Percentiles rank a stretch among this genome's conserved stretches.
phyloP scores from a whole-genome alignment of 768 basidiomycete species.

The Xerocomellus intermedius region DNA sequence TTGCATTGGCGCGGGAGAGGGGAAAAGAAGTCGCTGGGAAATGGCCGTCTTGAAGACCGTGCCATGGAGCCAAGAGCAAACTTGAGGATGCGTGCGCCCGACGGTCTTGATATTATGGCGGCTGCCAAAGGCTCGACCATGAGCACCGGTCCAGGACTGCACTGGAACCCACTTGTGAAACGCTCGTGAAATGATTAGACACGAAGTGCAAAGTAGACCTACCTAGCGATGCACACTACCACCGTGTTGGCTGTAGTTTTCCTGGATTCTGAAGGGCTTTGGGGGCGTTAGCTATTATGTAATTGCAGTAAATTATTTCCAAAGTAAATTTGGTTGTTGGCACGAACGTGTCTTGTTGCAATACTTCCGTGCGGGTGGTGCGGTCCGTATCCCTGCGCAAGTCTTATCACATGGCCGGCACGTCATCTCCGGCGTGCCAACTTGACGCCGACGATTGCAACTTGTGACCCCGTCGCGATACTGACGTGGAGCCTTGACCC shows the following conservation, averaged over 20 bases:
- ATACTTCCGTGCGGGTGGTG: background rate
- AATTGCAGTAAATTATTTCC: constrained; percentile 9
- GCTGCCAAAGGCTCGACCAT: constrained; percentile 67
- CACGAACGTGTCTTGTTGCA: background rate
- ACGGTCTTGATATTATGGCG: constrained; percentile 43
- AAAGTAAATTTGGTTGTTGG: background rate
- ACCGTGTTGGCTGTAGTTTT: constrained; percentile 4
- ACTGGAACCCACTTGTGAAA: constrained; percentile 1
- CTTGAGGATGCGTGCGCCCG: constrained; percentile 27
- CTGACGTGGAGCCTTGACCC: background rate
- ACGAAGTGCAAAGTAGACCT: background rate
- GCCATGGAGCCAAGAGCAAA: constrained; percentile 30
- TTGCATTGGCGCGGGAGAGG: constrained; percentile 51
- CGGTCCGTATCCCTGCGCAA: background rate
- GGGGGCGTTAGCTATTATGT: constrained; percentile 12
- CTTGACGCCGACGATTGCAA: constrained; percentile 4
- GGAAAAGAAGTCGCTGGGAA: constrained; percentile 53
- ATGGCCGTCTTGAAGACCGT: constrained; percentile 29
- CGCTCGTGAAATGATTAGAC: background rate
- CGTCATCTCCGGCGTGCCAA: constrained; percentile 7
- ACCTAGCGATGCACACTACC: constrained; percentile 10
- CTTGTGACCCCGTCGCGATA: background rate
- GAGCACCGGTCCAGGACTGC: constrained; percentile 29
- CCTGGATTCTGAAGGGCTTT: background rate
- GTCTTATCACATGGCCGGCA: constrained; percentile 6